Conservation (phyloP, 225 moss, liverwort and hornwort genomes). For the Straminergon stramineum region DNA sequence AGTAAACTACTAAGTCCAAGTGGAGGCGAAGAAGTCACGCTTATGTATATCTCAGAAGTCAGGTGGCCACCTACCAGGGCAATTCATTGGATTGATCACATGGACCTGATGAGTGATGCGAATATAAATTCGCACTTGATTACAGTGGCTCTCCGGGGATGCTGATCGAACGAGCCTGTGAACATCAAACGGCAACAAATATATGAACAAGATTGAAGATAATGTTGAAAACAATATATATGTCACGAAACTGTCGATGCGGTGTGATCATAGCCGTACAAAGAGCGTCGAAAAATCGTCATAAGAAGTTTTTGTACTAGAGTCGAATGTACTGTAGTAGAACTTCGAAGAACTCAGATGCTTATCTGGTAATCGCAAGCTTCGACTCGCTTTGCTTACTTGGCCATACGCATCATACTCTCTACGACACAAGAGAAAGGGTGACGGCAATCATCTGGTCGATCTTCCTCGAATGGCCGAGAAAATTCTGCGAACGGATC, state of each 20-base stretch:
- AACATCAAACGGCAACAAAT: neutral
- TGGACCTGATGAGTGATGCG: neutral
- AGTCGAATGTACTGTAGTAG: neutral
- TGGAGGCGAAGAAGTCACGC: neutral
- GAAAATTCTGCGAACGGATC: neutral
- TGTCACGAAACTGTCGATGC: too few species aligned
- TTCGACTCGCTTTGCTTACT: neutral
- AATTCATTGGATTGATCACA: neutral
- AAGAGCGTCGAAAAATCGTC: neutral
- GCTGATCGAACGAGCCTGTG: constrained; percentile 27
- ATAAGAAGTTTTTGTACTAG: neutral
- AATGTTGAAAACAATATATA: neutral
- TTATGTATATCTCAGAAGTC: neutral
- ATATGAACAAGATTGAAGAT: neutral
- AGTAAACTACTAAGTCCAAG: neutral
- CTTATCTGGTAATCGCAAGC: neutral
- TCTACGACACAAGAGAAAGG: neutral
- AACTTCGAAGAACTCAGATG: neutral
- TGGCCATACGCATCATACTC: neutral
- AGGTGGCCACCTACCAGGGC: neutral
- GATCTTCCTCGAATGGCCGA: neutral
- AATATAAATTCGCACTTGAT: neutral
- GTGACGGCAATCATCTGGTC: neutral
- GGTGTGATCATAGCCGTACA: too few species aligned
- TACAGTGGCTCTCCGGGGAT: neutral